Conservation (phyloP, 129 eudicot genomes). For the Tagetes patula region DNA sequence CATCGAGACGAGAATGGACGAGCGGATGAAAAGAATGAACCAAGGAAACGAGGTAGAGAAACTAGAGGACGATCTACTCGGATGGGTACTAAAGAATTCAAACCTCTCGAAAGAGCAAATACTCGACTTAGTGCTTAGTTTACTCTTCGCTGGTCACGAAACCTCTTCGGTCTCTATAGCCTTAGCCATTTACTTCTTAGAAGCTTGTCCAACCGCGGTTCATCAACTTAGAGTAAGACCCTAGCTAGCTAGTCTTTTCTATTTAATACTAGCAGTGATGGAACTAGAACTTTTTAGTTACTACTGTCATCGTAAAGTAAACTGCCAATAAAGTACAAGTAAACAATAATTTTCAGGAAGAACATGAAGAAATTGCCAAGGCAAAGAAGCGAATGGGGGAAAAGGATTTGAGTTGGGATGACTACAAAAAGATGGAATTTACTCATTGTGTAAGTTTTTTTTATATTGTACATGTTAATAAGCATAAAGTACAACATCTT, state of each 20-base stretch:
- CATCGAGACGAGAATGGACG: conserved; percentile 80
- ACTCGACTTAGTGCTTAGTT: conserved; percentile 82
- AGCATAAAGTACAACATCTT: background rate
- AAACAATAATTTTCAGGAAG: conserved; percentile 46
- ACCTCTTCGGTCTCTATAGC: conserved; percentile 95
- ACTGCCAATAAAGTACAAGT: too few relatives aligned
- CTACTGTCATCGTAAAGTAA: too few relatives aligned
- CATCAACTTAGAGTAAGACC: conserved; percentile 73
- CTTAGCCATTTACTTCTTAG: conserved; percentile 81
- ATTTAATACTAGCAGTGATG: background rate
- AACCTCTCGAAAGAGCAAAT: conserved; percentile 87
- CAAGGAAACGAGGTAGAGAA: conserved; percentile 35
- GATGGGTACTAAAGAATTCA: conserved; percentile 88
- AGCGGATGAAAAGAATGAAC: conserved; percentile 41
- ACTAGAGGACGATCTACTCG: conserved; percentile 75
- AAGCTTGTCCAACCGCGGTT: conserved; percentile 65
- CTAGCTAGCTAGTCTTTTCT: background rate
- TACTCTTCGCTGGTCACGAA: conserved; percentile 96
- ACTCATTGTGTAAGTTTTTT: conserved; percentile 84
- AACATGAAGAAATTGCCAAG: conserved; percentile 61
- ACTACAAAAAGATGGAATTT: conserved; percentile 93
- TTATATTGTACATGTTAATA: background rate
- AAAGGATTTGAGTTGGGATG: conserved; percentile 77
- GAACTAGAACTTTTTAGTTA: background rate
- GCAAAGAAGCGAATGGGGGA: conserved; percentile 59